Evolutionary conservation across 2,329 filamentous ascomycete species (phyloP).

Genomic region (Ophiostoma himal-ulmi): DNA sequence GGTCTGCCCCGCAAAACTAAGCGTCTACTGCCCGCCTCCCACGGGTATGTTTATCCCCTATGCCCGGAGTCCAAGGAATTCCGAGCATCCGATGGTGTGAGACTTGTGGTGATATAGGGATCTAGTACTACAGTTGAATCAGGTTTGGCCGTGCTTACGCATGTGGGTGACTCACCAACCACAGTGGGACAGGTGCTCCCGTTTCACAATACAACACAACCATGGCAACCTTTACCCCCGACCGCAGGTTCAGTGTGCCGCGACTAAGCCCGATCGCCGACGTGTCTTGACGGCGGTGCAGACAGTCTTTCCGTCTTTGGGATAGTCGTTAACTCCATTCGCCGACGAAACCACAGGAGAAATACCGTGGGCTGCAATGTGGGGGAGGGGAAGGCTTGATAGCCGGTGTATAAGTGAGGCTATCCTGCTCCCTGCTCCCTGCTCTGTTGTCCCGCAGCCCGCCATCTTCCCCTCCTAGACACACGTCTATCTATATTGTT

Average conservation of each 20-base stretch:
- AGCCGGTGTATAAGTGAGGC: background rate
- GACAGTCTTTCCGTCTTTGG: background rate
- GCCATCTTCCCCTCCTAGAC: background rate
- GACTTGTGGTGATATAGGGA: background rate
- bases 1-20: background rate
- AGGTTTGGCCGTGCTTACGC: background rate
- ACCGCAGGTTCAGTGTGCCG: too few species aligned
- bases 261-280: background rate
- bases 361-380: background rate
- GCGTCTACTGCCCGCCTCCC: background rate
- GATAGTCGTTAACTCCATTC: background rate
- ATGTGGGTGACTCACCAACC: background rate
- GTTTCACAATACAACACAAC: background rate
- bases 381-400: background rate
- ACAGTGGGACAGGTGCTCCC: background rate
- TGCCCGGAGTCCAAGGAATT: background rate
- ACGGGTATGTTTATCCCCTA: conserved; percentile 4
- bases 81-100: background rate
- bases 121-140: background rate
- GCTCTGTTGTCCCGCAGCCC: background rate
- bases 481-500: background rate
- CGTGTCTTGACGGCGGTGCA: background rate
- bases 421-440: background rate
- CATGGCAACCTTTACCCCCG: background rate
- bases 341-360: background rate